Conservation (phyloP, 306 rosid species). For the Prinsepia uniflora region DNA sequence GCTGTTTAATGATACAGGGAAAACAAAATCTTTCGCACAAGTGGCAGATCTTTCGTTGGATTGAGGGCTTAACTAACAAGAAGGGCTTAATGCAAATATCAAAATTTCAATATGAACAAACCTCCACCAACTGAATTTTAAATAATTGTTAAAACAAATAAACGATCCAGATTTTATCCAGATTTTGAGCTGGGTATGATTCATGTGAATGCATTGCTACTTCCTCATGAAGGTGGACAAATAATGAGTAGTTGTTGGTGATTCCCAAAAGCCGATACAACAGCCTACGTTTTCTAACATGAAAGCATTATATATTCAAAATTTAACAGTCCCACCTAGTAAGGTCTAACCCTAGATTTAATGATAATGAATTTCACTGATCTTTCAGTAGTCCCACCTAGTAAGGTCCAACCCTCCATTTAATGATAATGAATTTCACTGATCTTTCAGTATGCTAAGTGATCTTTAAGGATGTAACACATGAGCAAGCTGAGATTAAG, state of each 20-base stretch:
- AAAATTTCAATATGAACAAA: not conserved
- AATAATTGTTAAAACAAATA: not conserved
- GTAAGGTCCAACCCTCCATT: not conserved
- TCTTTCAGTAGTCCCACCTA: not conserved
- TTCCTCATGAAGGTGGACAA: constrained; percentile 6
- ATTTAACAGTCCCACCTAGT: not conserved
- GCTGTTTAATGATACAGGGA: not conserved
- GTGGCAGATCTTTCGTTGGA: not conserved
- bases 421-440: not conserved
- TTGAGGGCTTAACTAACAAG: not conserved
- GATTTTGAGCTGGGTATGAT: not conserved
- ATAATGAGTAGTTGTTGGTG: not conserved
- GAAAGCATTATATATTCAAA: not conserved
- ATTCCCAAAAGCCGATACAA: constrained; percentile 7
- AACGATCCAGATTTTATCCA: not conserved
- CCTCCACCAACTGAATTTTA: not conserved
- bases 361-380: not conserved
- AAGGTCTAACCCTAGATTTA: not conserved
- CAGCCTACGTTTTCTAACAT: not conserved
- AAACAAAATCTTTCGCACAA: not conserved
- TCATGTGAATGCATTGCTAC: not conserved
- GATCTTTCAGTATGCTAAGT: not conserved
- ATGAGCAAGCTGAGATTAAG: not conserved
- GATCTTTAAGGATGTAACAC: not conserved
- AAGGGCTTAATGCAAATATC: not conserved